These are phyloP conservation scores for Favolaschia claudopus DNA, from an alignment of 768 basidiomycete genomes.

Conservation along the genomic window DNA sequence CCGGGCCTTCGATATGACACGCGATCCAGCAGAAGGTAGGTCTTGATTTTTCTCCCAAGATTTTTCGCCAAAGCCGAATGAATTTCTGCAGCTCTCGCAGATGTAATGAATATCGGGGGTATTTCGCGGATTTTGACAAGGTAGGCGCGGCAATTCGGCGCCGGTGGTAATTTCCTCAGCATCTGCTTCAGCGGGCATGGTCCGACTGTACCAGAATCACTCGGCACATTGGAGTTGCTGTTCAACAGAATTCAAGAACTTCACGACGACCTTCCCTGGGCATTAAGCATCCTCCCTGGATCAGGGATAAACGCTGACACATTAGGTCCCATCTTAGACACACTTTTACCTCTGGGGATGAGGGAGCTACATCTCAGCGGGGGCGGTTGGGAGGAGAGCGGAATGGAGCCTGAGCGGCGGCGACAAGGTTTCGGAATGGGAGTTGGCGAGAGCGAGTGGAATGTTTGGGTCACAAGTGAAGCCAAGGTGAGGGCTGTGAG, in stretches of 20 bases:
- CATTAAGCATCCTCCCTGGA: conserved; percentile 70
- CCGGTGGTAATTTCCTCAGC: neutral
- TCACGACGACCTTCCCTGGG: conserved; percentile 47
- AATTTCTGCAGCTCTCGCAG: conserved; percentile 47
- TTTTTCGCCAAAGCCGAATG: too few relatives aligned
- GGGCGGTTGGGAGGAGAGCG: conserved; percentile 65
- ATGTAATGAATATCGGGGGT: conserved; percentile 63
- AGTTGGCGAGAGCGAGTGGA: conserved; percentile 64
- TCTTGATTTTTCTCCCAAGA: neutral
- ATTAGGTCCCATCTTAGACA: conserved; percentile 54
- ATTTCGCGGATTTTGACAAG: conserved; percentile 84
- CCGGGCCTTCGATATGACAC: conserved; percentile 59
- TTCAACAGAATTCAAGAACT: conserved; percentile 45
- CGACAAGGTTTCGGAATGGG: conserved; percentile 77
- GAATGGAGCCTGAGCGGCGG: conserved; percentile 57
- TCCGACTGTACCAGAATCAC: conserved; percentile 48
- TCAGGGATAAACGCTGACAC: conserved; percentile 75
- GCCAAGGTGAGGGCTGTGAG: conserved; percentile 60
- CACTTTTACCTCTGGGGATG: conserved; percentile 63
- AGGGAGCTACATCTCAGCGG: conserved; percentile 80
- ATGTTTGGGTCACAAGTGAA: conserved; percentile 69
- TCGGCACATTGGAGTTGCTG: conserved; percentile 50
- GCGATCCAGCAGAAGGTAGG: conserved; percentile 65
- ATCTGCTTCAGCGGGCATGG: conserved; percentile 57
- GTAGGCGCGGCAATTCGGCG: conserved; percentile 42